Conservation (phyloP, 257 asterid genomes). For the Striga asiatica region DNA sequence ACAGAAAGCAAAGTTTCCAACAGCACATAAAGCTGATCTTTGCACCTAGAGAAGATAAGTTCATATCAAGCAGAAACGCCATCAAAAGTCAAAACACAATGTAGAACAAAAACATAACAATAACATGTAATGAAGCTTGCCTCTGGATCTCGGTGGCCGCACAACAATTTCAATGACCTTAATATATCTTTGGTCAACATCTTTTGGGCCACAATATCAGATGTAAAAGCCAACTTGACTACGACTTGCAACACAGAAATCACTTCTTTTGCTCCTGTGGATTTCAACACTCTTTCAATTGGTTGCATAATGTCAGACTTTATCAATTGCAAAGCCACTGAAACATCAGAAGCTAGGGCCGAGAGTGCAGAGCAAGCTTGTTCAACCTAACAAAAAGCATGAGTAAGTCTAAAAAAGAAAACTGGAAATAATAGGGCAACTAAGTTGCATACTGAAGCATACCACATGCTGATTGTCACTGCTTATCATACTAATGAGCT, state of each 20-base stretch:
- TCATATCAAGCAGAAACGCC: conserved; percentile 15
- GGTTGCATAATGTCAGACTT: conserved; percentile 96
- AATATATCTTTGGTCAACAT: conserved; percentile 81
- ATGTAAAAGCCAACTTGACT: conserved; percentile 74
- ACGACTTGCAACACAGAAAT: conserved; percentile 86
- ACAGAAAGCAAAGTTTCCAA: conserved; percentile 92
- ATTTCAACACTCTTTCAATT: conserved; percentile 75
- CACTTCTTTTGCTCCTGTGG: conserved; percentile 67
- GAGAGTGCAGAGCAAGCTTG: conserved; percentile 98
- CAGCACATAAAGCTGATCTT: conserved; percentile 72
- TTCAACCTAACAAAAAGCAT: conserved; percentile 54
- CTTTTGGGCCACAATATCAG: conserved; percentile 85
- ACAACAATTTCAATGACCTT: conserved; percentile 66
- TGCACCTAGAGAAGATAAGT: conserved; percentile 51
- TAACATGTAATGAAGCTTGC: conserved; percentile 37
- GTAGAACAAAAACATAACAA: conserved; percentile 8
- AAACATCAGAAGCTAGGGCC: conserved; percentile 79
- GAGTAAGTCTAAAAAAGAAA: neutral
- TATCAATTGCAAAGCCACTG: conserved; percentile 88
- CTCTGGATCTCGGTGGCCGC: conserved; percentile 81
- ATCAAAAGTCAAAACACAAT: conserved; percentile 11
- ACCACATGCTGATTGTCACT: conserved; percentile 98
- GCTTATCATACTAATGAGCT: conserved; percentile 99
- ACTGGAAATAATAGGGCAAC: conserved; percentile 10
- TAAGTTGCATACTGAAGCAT: conserved; percentile 19